Percentiles rank a stretch among this genome's conserved stretches.
Evolutionary conservation across 768 basidiomycete genomes (phyloP).

Genomic region (Paxillus rubicundulus): DNA sequence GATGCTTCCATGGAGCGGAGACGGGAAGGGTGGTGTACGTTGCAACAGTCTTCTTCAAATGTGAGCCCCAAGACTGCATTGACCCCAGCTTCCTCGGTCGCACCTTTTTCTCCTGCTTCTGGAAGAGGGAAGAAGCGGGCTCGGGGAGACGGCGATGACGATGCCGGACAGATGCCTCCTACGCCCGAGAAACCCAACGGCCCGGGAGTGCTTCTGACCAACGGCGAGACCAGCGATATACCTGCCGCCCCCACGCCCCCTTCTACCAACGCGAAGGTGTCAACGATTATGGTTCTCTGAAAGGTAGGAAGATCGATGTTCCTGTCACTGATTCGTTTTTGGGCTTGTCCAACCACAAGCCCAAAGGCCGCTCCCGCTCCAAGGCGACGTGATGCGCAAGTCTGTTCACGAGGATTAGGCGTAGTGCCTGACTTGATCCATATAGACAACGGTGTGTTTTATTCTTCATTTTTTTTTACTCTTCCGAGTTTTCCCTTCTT

Average conservation of each 20-base stretch:
- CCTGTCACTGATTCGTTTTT: background rate
- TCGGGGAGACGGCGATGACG: constrained; percentile 8
- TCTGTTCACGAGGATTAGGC: background rate
- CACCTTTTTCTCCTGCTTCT: constrained; percentile 10
- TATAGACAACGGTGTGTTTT: background rate
- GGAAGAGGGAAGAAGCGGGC: constrained; percentile 17
- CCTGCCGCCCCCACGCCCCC: background rate
- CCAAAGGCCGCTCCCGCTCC: background rate
- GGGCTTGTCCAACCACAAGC: background rate
- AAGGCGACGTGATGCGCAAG: constrained; percentile 1
- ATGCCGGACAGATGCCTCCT: background rate
- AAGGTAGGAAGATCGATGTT: constrained; percentile 13
- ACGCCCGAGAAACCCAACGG: background rate
- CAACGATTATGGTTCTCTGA: background rate
- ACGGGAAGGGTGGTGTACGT: too few relatives aligned
- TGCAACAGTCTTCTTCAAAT: background rate
- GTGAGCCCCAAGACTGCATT: background rate
- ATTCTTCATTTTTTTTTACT: background rate
- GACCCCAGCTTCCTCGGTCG: background rate
- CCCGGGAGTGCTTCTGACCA: background rate
- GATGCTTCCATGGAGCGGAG: too few relatives aligned
- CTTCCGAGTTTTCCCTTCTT: background rate
- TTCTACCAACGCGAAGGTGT: constrained; percentile 1
- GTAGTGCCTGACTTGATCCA: background rate
- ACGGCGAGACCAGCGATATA: background rate